Percentiles rank a stretch among this genome's conserved stretches.
Evolutionary conservation across 2,329 filamentous ascomycete genomes (phyloP).

Genomic region (Sphaceloma murrayae): DNA sequence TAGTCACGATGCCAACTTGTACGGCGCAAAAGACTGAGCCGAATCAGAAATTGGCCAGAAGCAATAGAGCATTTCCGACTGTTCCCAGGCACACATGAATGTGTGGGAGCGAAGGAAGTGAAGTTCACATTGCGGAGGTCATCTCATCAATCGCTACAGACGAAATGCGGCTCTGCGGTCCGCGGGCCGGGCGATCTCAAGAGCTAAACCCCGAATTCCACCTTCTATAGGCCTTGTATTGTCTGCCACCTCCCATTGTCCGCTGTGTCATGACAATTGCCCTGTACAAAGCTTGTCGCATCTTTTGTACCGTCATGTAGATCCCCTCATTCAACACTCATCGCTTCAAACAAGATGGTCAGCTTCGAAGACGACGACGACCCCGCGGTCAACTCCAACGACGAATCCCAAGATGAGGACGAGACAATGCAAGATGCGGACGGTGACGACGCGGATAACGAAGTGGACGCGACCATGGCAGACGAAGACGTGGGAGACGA

Average conservation of each 20-base stretch:
- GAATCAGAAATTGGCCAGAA: background rate
- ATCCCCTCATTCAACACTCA: background rate
- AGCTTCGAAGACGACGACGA: conserved; percentile 41
- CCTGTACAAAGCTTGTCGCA: background rate
- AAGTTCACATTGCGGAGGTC: background rate
- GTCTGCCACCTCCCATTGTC: background rate
- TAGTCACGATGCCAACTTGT: too few relatives aligned
- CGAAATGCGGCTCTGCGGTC: conserved; percentile 5
- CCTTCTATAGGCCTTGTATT: background rate
- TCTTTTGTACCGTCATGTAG: conserved; percentile 1
- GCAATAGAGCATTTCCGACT: too few relatives aligned
- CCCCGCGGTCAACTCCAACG: conserved; percentile 28
- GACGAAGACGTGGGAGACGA: conserved; percentile 30
- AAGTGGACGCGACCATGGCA: conserved; percentile 22
- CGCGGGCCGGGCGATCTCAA: conserved; percentile 4
- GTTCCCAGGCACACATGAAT: background rate
- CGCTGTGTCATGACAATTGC: background rate
- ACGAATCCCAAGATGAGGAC: conserved; percentile 35
- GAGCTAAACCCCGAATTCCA: background rate
- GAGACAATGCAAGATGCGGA: conserved; percentile 35
- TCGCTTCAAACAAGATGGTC: conserved; percentile 24
- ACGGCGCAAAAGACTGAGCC: background rate
- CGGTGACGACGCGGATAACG: conserved; percentile 24
- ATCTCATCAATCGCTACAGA: background rate
- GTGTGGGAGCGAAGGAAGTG: background rate